A percentile compares a stretch with the other conserved stretches of the same genome.
These are phyloP conservation scores for Dorcoceras hygrometricum DNA, from an alignment of 257 asterid species.

Conservation along the genomic window DNA sequence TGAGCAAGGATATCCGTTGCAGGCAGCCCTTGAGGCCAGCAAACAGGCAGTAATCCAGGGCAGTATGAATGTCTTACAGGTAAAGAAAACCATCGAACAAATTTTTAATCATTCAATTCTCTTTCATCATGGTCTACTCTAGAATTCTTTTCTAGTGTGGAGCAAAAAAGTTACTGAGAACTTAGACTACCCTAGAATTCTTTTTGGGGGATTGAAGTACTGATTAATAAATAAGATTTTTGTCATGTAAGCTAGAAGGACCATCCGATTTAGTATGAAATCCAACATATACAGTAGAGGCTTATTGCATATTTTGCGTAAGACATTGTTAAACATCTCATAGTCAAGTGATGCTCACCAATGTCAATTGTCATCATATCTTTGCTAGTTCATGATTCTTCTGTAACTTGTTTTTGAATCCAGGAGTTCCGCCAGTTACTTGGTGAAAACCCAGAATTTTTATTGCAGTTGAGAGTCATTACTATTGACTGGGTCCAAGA, in stretches of 20 bases:
- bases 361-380: not conserved
- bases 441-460: slow-evolving; percentile 63
- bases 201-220: slow-evolving; percentile 3
- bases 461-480: slow-evolving; percentile 65
- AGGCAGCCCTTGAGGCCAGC: slow-evolving; percentile 75
- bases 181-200: not conserved
- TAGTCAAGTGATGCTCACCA: not conserved
- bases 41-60: slow-evolving; percentile 77
- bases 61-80: slow-evolving; percentile 72
- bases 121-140: not conserved
- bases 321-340: slow-evolving; percentile 8
- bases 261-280: not conserved
- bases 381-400: slow-evolving; percentile 25
- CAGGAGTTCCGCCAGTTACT: slow-evolving; percentile 83
- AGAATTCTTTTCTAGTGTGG: not conserved
- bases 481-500: slow-evolving; percentile 77
- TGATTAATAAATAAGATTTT: slow-evolving; percentile 1
- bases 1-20: slow-evolving; percentile 51
- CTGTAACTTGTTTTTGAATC: slow-evolving; percentile 22
- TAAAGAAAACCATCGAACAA: slow-evolving; percentile 31
- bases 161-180: not conserved
- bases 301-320: slow-evolving; percentile 6
- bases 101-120: not conserved
- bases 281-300: not conserved
- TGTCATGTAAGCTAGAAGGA: not conserved